These are phyloP conservation scores for Alliaria petiolata DNA, from an alignment of 345 rosid genomes.

Conservation along the genomic window DNA sequence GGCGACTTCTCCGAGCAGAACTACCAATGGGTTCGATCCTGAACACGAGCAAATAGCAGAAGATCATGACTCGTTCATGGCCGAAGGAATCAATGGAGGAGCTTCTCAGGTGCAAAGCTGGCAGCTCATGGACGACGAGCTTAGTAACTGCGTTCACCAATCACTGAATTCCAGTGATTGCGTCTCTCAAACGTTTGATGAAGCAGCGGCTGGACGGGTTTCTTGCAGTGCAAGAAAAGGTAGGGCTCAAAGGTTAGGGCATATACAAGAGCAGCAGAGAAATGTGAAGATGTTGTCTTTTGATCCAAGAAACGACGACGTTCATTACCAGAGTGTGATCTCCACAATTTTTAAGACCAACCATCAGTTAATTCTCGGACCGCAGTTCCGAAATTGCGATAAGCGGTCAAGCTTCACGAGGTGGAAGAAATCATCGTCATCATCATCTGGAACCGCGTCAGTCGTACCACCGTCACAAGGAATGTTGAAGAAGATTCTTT, in stretches of 20 bases:
- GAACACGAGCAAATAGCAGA: constrained; percentile 30
- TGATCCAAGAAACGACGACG: constrained; percentile 36
- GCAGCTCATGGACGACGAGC: constrained; percentile 67
- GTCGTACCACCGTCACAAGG: constrained; percentile 34
- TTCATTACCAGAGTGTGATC: constrained; percentile 61
- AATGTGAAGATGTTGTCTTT: constrained; percentile 30
- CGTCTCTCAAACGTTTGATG: constrained; percentile 58
- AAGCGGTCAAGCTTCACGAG: constrained; percentile 54
- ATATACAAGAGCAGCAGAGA: constrained; percentile 35
- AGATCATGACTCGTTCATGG: constrained; percentile 50
- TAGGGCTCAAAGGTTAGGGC: constrained; percentile 28
- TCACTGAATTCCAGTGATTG: constrained; percentile 69
- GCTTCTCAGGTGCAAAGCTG: constrained; percentile 70
- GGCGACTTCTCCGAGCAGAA: constrained; percentile 41
- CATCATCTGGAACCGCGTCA: constrained; percentile 18
- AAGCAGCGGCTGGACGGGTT: constrained; percentile 33
- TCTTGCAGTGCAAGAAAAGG: constrained; percentile 27
- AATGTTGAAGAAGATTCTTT: constrained; percentile 65
- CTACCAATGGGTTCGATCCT: constrained; percentile 35
- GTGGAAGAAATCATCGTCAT: constrained; percentile 49
- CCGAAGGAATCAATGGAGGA: constrained; percentile 49
- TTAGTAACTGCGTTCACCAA: constrained; percentile 55
- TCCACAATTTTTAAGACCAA: constrained; percentile 58
- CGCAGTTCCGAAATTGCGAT: constrained; percentile 36
- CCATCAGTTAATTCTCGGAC: constrained; percentile 52